Percentiles rank a stretch among this genome's conserved stretches.
Evolutionary conservation across 2,329 filamentous ascomycete species (phyloP).

Genomic region (Cladophialophora psammophila): DNA sequence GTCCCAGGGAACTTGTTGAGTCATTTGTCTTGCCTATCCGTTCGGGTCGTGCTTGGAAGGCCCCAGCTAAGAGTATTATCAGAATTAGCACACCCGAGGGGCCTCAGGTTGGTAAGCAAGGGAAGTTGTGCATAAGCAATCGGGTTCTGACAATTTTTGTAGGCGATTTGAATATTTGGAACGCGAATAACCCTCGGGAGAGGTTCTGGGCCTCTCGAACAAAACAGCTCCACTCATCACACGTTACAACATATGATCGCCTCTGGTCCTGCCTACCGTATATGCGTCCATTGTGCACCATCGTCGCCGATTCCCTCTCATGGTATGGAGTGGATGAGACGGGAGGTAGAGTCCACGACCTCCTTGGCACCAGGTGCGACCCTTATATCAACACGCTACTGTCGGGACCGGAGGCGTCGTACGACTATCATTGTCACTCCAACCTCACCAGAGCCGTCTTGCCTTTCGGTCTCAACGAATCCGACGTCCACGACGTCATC

Average conservation of each 20-base stretch:
- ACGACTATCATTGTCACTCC: slow-evolving; percentile 84
- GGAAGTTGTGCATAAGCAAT: neutral
- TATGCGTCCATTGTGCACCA: slow-evolving; percentile 75
- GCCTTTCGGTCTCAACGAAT: slow-evolving; percentile 72
- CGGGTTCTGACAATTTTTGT: slow-evolving; percentile 11
- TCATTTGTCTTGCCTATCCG: slow-evolving; percentile 74
- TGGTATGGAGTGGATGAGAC: slow-evolving; percentile 67
- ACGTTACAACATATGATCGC: slow-evolving; percentile 74
- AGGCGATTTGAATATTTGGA: slow-evolving; percentile 85
- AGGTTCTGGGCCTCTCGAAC: slow-evolving; percentile 83
- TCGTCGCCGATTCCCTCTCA: slow-evolving; percentile 67
- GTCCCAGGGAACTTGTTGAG: slow-evolving; percentile 38
- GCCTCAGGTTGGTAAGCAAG: slow-evolving; percentile 67
- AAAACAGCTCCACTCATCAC: slow-evolving; percentile 77
- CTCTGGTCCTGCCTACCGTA: slow-evolving; percentile 82
- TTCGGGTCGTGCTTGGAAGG: slow-evolving; percentile 75
- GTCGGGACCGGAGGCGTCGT: slow-evolving; percentile 64
- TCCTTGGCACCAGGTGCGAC: slow-evolving; percentile 83
- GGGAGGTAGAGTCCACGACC: slow-evolving; percentile 75
- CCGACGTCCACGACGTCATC: slow-evolving; percentile 82
- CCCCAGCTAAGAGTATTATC: slow-evolving; percentile 71
- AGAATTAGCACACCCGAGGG: slow-evolving; percentile 78
- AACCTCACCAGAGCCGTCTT: slow-evolving; percentile 78
- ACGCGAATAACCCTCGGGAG: slow-evolving; percentile 76
- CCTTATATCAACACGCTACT: slow-evolving; percentile 82